Conservation (phyloP, 164 flowering plant species). For the Warburgia ugandensis region DNA sequence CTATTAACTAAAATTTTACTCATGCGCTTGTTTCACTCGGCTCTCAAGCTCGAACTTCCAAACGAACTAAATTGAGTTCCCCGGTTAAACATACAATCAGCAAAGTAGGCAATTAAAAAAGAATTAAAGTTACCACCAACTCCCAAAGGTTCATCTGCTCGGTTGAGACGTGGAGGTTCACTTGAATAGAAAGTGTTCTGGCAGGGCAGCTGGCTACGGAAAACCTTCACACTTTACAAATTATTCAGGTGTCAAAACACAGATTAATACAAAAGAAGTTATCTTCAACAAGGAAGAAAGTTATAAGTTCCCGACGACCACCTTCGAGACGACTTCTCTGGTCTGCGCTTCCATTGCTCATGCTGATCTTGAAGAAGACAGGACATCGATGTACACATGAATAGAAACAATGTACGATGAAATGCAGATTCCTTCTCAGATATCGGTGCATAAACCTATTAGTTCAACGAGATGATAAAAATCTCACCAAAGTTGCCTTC, state of each 20-base stretch:
- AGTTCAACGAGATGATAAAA: background rate
- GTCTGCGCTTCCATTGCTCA: slow-evolving; percentile 65
- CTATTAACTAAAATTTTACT: too few species aligned
- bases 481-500: background rate
- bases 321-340: slow-evolving; percentile 61
- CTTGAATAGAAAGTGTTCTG: slow-evolving; percentile 69
- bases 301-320: slow-evolving; percentile 12
- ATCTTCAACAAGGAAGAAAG: background rate
- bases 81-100: too few species aligned
- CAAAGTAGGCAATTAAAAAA: background rate
- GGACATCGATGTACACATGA: slow-evolving; percentile 79
- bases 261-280: background rate
- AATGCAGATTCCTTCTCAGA: slow-evolving; percentile 54
- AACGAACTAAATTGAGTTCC: too few species aligned
- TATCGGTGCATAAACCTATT: slow-evolving; percentile 74
- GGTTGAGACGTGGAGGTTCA: slow-evolving; percentile 49
- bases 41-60: too few species aligned
- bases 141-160: slow-evolving; percentile 39
- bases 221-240: slow-evolving; percentile 77
- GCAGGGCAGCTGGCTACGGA: slow-evolving; percentile 69
- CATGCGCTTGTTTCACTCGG: too few species aligned
- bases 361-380: slow-evolving; percentile 81
- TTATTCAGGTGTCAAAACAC: slow-evolving; percentile 14
- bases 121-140: slow-evolving; percentile 46
- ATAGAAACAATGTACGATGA: slow-evolving; percentile 72